phyloP scores from a whole-genome alignment of 768 basidiomycete species.

The Hygrophoropsis aurantiaca region DNA sequence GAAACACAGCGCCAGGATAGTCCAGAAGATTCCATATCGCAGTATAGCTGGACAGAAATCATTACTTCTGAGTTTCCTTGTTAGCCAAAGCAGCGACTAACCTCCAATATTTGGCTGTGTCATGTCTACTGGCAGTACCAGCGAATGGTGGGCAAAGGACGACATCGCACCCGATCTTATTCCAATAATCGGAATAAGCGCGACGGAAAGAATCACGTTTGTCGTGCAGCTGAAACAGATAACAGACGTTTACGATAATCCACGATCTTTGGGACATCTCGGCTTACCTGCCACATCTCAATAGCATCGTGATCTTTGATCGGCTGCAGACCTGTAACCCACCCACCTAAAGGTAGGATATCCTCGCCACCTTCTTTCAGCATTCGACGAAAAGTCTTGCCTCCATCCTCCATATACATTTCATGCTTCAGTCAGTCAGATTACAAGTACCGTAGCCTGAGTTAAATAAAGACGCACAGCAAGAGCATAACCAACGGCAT shows the following conservation, averaged over 20 bases:
- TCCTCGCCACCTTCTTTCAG: constrained; percentile 21
- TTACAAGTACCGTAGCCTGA: not conserved
- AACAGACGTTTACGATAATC: not conserved
- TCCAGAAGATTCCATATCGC: constrained; percentile 38
- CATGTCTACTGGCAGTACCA: constrained; percentile 33
- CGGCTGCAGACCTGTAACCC: constrained; percentile 23
- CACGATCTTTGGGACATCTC: not conserved
- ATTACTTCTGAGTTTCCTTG: constrained; percentile 11
- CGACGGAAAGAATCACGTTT: constrained; percentile 30
- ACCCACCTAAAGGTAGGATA: constrained; percentile 27
- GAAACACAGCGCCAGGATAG: constrained; percentile 38
- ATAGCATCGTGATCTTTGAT: constrained; percentile 17
- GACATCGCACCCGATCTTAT: constrained; percentile 33
- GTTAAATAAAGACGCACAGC: constrained; percentile 20
- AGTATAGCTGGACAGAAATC: constrained; percentile 39
- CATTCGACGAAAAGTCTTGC: constrained; percentile 9
- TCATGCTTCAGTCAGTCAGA: constrained; percentile 19
- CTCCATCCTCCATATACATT: constrained; percentile 34
- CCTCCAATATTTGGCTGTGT: constrained; percentile 33
- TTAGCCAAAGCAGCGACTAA: constrained; percentile 23
- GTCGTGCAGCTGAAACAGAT: constrained; percentile 19
- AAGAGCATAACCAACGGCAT: constrained; percentile 26
- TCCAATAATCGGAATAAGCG: constrained; percentile 31
- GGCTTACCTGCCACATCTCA: constrained; percentile 20
- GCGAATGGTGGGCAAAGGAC: constrained; percentile 34